phyloP scores from a whole-genome alignment of 1,139 yeast genomes.

The Candida glucosophila region DNA sequence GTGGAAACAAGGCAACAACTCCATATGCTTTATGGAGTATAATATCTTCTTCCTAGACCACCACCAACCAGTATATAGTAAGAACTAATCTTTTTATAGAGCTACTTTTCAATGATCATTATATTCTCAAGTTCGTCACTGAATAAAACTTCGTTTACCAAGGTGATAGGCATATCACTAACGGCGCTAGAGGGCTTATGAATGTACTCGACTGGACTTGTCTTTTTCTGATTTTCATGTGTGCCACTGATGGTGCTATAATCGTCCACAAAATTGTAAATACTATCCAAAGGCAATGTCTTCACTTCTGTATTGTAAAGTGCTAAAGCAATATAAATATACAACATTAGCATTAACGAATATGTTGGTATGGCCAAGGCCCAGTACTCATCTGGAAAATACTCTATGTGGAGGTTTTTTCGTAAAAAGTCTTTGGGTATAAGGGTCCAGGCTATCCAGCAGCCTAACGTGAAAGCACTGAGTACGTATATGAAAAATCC shows the following conservation, averaged over 20 bases:
- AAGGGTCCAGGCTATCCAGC: conserved; percentile 65
- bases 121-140: conserved; percentile 9
- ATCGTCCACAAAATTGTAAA: conserved; percentile 61
- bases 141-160: conserved; percentile 65
- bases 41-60: conserved; percentile 2
- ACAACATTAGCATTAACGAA: conserved; percentile 61
- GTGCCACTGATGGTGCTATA: conserved; percentile 43
- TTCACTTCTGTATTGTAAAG: conserved; percentile 67
- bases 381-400: conserved; percentile 88
- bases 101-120: no score
- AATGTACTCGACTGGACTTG: no score
- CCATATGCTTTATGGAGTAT: conserved; percentile 16
- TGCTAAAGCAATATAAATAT: conserved; percentile 60
- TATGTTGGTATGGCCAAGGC: conserved; percentile 67
- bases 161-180: conserved; percentile 68
- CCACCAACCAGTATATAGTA: no score
- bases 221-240: conserved; percentile 5
- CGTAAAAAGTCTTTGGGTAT: conserved; percentile 47
- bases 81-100: no score
- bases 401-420: conserved; percentile 48
- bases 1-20: conserved; percentile 18
- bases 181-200: conserved; percentile 69
- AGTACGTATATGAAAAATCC: conserved; percentile 75
- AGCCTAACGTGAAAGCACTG: conserved; percentile 38
- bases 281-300: conserved; percentile 50